Percentiles rank a stretch among this genome's conserved stretches.
Conservation (phyloP, 2,329 filamentous ascomycete species). For the Exophiala bonariae region DNA sequence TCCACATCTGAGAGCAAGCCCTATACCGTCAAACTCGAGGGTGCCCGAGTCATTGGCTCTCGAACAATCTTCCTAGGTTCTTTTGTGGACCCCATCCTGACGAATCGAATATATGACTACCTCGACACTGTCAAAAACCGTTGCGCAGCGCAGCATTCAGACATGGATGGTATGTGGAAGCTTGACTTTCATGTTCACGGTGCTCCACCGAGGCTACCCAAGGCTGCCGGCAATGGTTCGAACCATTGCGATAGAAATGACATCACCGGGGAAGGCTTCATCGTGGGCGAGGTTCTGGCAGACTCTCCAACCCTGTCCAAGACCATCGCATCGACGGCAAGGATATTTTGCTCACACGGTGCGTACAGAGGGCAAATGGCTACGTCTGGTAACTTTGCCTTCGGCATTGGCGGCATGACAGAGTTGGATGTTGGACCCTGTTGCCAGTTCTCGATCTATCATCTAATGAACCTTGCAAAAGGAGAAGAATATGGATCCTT, state of each 20-base stretch:
- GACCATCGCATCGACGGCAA: slow-evolving; percentile 41
- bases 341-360: slow-evolving; percentile 46
- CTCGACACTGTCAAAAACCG: slow-evolving; percentile 33
- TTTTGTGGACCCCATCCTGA: slow-evolving; percentile 49
- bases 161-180: slow-evolving; percentile 55
- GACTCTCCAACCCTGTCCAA: slow-evolving; percentile 46
- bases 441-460: slow-evolving; percentile 49
- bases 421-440: slow-evolving; percentile 40
- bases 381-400: slow-evolving; percentile 52
- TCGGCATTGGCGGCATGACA: slow-evolving; percentile 32
- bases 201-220: slow-evolving; percentile 34
- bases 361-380: slow-evolving; percentile 52
- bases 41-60: slow-evolving; percentile 43
- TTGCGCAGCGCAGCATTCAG: slow-evolving; percentile 12
- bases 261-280: slow-evolving; percentile 35
- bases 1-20: slow-evolving; percentile 27
- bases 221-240: neutral
- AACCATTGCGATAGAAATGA: neutral
- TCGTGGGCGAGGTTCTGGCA: slow-evolving; percentile 50
- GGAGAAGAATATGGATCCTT: no score
- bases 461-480: slow-evolving; percentile 46
- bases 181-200: slow-evolving; percentile 41
- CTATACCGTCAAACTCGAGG: slow-evolving; percentile 55
- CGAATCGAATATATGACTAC: slow-evolving; percentile 40
- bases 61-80: slow-evolving; percentile 49